Conservation (phyloP, 2,329 filamentous ascomycete genomes). For the Colletotrichum sojae region DNA sequence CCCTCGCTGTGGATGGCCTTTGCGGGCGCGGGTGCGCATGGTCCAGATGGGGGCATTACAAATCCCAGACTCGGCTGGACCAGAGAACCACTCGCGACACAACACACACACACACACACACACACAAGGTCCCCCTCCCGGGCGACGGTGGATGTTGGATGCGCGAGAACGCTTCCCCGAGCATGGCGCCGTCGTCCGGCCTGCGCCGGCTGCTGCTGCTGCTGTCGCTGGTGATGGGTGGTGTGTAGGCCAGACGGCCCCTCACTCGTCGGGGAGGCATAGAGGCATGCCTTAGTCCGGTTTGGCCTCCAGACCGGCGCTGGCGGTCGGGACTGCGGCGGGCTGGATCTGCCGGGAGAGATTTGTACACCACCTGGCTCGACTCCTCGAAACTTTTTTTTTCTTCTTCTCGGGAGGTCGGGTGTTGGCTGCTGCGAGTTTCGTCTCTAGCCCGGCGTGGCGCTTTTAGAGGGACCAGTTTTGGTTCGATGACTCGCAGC, state of each 20-base stretch:
- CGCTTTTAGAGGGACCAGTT: background rate
- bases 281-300: background rate
- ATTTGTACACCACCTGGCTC: background rate
- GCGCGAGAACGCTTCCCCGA: slow-evolving; percentile 25
- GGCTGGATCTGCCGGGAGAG: background rate
- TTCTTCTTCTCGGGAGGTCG: too few relatives aligned
- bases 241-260: too few relatives aligned
- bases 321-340: slow-evolving; percentile 12
- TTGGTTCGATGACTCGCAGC: slow-evolving; percentile 21
- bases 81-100: slow-evolving; percentile 7
- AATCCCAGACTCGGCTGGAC: background rate
- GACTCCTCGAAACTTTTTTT: too few relatives aligned
- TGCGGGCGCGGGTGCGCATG: slow-evolving; percentile 9
- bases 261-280: background rate
- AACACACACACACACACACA: too few relatives aligned
- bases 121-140: background rate
- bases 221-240: background rate
- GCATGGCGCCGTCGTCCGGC: slow-evolving; percentile 5
- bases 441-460: slow-evolving; percentile 13
- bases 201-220: background rate
- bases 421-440: too few relatives aligned
- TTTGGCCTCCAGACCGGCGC: slow-evolving; percentile 15
- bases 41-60: slow-evolving; percentile 1
- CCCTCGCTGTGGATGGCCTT: background rate
- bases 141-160: slow-evolving; percentile 2